Evolutionary conservation across 768 basidiomycete genomes (phyloP).

Genomic region (Omphalotus guepiniiformis): DNA sequence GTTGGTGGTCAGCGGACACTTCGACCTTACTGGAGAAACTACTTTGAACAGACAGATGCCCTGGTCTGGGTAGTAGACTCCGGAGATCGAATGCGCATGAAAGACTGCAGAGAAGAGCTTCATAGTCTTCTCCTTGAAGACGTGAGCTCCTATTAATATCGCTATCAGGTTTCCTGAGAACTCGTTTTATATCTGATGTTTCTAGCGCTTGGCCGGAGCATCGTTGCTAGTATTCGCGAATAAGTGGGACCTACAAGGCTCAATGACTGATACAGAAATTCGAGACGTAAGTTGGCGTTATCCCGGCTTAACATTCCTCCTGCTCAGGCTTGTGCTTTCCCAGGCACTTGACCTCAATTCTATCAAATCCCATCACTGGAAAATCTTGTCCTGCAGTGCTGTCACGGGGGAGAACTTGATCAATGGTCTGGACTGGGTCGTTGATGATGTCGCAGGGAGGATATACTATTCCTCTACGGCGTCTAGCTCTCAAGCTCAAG

Average conservation of each 20-base stretch:
- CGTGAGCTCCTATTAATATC: slow-evolving; percentile 42
- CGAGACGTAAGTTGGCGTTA: slow-evolving; percentile 54
- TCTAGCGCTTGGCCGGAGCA: slow-evolving; percentile 88
- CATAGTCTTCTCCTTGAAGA: slow-evolving; percentile 87
- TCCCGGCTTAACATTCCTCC: slow-evolving; percentile 9
- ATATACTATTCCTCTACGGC: slow-evolving; percentile 73
- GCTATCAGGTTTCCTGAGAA: not conserved
- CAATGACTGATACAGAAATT: slow-evolving; percentile 80
- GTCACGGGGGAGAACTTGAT: slow-evolving; percentile 84
- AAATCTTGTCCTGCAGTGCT: slow-evolving; percentile 88
- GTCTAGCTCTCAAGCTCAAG: too few species aligned
- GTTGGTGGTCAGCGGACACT: slow-evolving; percentile 96
- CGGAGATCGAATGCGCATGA: slow-evolving; percentile 83
- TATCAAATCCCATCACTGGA: slow-evolving; percentile 89
- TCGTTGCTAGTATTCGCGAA: slow-evolving; percentile 95
- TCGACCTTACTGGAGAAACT: slow-evolving; percentile 97
- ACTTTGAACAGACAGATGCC: slow-evolving; percentile 98
- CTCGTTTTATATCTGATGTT: not conserved
- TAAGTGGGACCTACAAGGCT: slow-evolving; percentile 92
- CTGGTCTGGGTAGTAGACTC: slow-evolving; percentile 99
- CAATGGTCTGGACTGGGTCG: slow-evolving; percentile 88
- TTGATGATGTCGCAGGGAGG: slow-evolving; percentile 80
- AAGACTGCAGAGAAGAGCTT: slow-evolving; percentile 86
- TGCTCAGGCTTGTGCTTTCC: slow-evolving; percentile 7
- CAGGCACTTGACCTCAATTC: slow-evolving; percentile 78